Base-by-base conservation (phyloP, 257 asterid species). In the Ehretia macrophylla region DNA sequence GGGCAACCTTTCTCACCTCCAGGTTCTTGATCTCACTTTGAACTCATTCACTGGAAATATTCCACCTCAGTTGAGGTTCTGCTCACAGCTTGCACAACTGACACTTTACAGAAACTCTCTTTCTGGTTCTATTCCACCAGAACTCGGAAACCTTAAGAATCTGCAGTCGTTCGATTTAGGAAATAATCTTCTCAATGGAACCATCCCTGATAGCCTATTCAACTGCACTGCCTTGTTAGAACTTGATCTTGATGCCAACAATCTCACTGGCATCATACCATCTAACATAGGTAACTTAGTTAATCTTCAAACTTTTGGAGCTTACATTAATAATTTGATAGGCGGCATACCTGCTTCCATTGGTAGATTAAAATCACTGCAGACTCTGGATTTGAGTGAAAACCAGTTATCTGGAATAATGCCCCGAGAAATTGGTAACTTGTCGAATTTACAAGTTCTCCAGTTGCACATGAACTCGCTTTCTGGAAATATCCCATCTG, bases 301-400 rank as follows among this genome's bases (percentile, higher is more conserved):
- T 18, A 73, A 80, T 14, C 85, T 83, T 56, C 79, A 80, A 65
- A 52, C 17, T 22, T 75, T 86, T 48, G 79, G 67, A 22, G 89
- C 94, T 48, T 83, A 19, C 50, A 27, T 5, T 16, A 90, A 90
- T 62, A 60, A 46, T 5, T 65, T 87, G 47, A 74, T 68, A 21
- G 98, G 96, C 19, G 22, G 77, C 10, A 75, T 90, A 46, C 97
- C 94, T 55, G 20, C 72, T 56, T 87, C 96, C 22, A 64, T 87
- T 14, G 94, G 95, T 10, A 69, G 47, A 20, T 39, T 90, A 46
- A 65, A 38, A 48, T 60, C 62, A 8, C 13, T 90, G 56, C 88
- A 81, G 56, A 52, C 61, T 64, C 56, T 87, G 10, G 96, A 90
- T 56, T 68, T 90, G 0, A 81, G 85, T 65, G 39, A 56, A 32